Evolutionary conservation across 2,329 filamentous ascomycete species (phyloP), one percentile per base, ranked within the genome.

Genomic region (Aspergillus neoniger): DNA sequence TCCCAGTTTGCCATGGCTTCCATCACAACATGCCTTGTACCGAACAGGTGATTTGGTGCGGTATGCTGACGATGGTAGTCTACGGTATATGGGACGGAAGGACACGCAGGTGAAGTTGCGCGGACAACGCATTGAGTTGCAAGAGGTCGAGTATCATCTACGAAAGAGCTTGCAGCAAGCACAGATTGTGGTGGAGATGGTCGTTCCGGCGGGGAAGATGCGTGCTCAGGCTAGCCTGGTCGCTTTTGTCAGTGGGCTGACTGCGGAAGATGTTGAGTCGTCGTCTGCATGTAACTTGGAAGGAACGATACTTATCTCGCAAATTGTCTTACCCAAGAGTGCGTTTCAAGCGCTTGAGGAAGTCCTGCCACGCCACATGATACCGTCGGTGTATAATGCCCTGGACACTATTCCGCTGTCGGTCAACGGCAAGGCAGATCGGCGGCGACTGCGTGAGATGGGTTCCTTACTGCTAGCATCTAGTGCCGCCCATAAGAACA

Each of bases 81-180:
- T 60, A 6, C 52, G 48, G 2, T 60, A 60, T 7, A 57, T 61
- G 30, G 59, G 59, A 4, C 55, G 59, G 7, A 61, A 58, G 28
- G 59, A 61, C 15, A 57, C 54, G 0, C 55, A 57, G n/a, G 38
- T 61, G 0, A 61, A 60, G 38, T n/a, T 60, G 2, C 55, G 56
- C 2, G 59, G 59, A 2, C 56, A 57, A 9, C 54, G 59, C 2
- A 41, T 61, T 17, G 59, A 58, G 14, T 41, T 53, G 2, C 38
- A 38, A 4, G 55, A 61, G 47, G 47, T 61, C 28, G 59, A 58
- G 30, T 47, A 55, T 25, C 48, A 58, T 9, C 19, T 57, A 1
- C 44, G 38, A 8, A 43, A 52, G 10, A 25, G 32, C 19, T 48
- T 48, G 3, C 47, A 43, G 2, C 19, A 41, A 2, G 52, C 39